Evolutionary conservation across 1,139 yeast species (phyloP).

Genomic region (Zygosaccharomyces pseudobailii): DNA sequence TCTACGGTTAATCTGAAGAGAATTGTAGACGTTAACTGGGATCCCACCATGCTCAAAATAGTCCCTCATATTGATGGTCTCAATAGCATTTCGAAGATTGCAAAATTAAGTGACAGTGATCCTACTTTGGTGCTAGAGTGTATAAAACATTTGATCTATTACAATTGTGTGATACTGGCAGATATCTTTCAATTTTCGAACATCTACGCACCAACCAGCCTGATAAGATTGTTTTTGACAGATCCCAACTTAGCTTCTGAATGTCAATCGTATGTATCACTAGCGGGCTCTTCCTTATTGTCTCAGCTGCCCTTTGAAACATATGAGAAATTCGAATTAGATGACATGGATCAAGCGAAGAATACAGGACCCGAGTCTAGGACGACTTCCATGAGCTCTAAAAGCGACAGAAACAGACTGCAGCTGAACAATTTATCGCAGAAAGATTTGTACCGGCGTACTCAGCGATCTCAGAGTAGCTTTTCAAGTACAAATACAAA

Average conservation of each 20-base stretch:
- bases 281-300: conserved; percentile 25
- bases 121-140: conserved; percentile 76
- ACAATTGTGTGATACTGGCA: conserved; percentile 73
- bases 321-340: conserved; percentile 3
- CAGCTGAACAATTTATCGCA: conserved; percentile 1
- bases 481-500: conserved; percentile 16
- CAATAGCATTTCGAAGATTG: conserved; percentile 72
- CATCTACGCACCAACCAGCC: conserved; percentile 84
- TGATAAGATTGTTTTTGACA: conserved; percentile 60
- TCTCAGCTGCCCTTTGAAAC: conserved; percentile 29
- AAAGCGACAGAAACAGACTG: conserved; percentile 7
- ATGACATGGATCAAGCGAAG: conserved; percentile 10
- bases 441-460: conserved; percentile 8
- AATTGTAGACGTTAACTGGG: conserved; percentile 90
- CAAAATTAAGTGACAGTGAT: conserved; percentile 79
- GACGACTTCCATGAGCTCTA: conserved; percentile 15
- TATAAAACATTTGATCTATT: conserved; percentile 86
- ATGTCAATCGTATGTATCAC: conserved; percentile 74
- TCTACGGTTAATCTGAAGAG: conserved; percentile 68
- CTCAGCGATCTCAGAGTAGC: conserved; percentile 23
- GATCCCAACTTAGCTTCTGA: conserved; percentile 69
- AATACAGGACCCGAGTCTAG: conserved; percentile 12
- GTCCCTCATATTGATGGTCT: conserved; percentile 84
- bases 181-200: conserved; percentile 89
- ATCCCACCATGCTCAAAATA: conserved; percentile 88